phyloP scores from a whole-genome alignment of 73 alveolate genomes.

The Paramecium pentaurelia region DNA sequence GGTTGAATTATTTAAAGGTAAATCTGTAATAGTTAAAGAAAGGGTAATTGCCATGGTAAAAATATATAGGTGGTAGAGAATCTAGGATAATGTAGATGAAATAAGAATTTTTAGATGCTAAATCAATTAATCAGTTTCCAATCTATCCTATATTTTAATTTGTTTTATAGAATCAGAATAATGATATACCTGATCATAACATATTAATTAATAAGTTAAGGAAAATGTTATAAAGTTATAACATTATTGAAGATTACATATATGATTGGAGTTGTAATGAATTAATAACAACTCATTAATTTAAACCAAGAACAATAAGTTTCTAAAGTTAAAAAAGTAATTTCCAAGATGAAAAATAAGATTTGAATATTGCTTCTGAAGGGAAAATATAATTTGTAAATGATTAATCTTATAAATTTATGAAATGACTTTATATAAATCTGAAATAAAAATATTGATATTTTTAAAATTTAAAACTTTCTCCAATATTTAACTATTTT shows the following conservation, averaged over 20 bases:
- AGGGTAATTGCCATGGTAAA: conserved; percentile 35
- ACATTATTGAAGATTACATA: no score
- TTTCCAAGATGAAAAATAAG: neutral
- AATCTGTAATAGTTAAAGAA: neutral
- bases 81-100: neutral
- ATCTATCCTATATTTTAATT: neutral
- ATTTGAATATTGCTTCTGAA: neutral
- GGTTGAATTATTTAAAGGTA: neutral
- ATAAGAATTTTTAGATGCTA: conserved; percentile 8
- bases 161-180: neutral
- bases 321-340: neutral
- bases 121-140: neutral
- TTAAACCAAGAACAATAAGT: neutral
- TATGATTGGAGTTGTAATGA: neutral
- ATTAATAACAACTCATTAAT: neutral
- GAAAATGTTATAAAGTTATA: neutral
- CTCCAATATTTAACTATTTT: neutral
- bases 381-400: neutral
- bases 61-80: conserved; percentile 12
- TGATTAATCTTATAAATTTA: neutral
- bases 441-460: no score
- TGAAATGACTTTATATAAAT: neutral
- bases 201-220: neutral
- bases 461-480: no score
- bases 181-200: neutral